Base-by-base conservation (phyloP, 805 yeast species). In the Zygotorulaspora florentina region DNA sequence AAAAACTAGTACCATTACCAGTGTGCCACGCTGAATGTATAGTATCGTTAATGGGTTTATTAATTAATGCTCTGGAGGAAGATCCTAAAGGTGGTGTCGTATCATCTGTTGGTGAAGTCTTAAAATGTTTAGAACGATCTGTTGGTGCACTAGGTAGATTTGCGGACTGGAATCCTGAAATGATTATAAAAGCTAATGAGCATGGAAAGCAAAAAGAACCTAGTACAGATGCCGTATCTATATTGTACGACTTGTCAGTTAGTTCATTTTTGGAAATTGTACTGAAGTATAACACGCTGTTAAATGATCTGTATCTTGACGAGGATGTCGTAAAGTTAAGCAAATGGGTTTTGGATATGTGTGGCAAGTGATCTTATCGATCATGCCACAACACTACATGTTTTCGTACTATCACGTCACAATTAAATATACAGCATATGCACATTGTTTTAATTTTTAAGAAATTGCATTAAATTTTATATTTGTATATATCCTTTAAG, bases 261-360 rank as follows among this genome's bases (percentile, higher is more conserved):
- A 74, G 73, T 46, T 81, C 81, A 42, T 84, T 83, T 58, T 76
- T 79, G 57, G 80, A 80, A 48, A 71, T 85, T 37, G 83, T 85
- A 26, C 67, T 84, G 30, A 75, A 76, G 54, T 85, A 81, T 62
- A 82, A 83, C 58, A 75, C 71, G 35, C 72, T 79, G 38, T 65
- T 85, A 48, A 82, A 82, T 58, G 89, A 83, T 55, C 74, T 85
- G 52, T 72, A 79, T 20, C 67, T 85, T 36, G 73, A 78, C 42
- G 77, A 83, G 3, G 79, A 79, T 39, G 85, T 85, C 4, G 78
- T 79, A 56, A 79, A 77, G 51, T 69, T 84, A 51, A 87, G 87
- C 13, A 81, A 82, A 57, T 80, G 87, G 82, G 85, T 85, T 23
- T 73, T 82, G 45, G 89, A 83, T 53, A 74, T 60, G 52, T 59